Evolutionary conservation across 441 rosid species (phyloP).

Genomic region (Mallotus japonicus): DNA sequence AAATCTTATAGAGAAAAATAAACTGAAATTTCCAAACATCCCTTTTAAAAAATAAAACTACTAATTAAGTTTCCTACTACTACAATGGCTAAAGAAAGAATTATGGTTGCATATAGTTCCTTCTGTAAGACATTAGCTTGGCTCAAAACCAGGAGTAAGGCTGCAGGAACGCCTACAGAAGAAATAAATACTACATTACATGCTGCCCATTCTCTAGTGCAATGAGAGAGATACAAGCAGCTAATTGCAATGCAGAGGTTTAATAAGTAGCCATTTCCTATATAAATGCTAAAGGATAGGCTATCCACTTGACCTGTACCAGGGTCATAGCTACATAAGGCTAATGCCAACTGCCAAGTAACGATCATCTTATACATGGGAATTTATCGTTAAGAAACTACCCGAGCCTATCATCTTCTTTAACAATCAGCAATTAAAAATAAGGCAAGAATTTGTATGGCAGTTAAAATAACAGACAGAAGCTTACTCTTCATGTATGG

Average conservation of each 20-base stretch:
- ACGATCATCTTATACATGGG: too few species aligned
- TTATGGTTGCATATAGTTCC: background rate
- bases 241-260: background rate
- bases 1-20: background rate
- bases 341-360: background rate
- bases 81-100: background rate
- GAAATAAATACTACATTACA: background rate
- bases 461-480: background rate
- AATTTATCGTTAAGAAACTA: background rate
- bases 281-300: too few species aligned
- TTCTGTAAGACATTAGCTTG: background rate
- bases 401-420: background rate
- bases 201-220: background rate
- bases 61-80: background rate
- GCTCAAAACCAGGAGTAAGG: background rate
- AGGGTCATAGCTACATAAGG: too few species aligned
- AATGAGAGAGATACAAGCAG: background rate
- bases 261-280: too few species aligned
- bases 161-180: background rate
- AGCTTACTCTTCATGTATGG: slow-evolving; percentile 89
- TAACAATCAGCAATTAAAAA: background rate
- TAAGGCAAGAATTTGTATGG: background rate
- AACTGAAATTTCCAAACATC: background rate
- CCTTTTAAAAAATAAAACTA: background rate
- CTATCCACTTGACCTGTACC: too few species aligned